Percentiles rank a stretch among this genome's conserved stretches.
Conservation (phyloP, 192 early-diverging fungal species). For the Fimicolochytrium jonesii region DNA sequence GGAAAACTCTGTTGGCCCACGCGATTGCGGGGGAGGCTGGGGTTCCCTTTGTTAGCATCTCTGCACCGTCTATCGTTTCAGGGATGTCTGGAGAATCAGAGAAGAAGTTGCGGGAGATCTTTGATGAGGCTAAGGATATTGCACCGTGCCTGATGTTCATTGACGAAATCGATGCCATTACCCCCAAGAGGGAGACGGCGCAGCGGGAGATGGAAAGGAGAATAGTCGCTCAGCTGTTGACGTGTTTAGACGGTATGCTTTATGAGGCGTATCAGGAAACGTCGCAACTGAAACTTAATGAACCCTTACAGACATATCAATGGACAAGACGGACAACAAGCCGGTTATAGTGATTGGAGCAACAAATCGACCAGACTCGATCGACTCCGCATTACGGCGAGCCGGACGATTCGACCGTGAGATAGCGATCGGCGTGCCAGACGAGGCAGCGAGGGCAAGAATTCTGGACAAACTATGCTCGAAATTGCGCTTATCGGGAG, state of each 20-base stretch:
- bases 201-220: conserved; percentile 94
- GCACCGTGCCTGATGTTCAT: conserved; percentile 94
- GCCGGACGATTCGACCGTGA: conserved; percentile 87
- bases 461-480: conserved; percentile 74
- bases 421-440: conserved; percentile 84
- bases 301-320: conserved; percentile 65
- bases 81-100: conserved; percentile 99
- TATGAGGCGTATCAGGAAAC: no score
- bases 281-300: conserved; percentile 1
- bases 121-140: conserved; percentile 86
- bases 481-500: conserved; percentile 73
- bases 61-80: conserved; percentile 90
- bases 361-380: conserved; percentile 82
- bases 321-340: conserved; percentile 82
- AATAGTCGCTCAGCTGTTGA: conserved; percentile 94
- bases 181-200: conserved; percentile 85
- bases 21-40: conserved; percentile 93
- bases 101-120: conserved; percentile 95
- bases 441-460: conserved; percentile 71
- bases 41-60: conserved; percentile 89
- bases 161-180: conserved; percentile 97
- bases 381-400: conserved; percentile 76
- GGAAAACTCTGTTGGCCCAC: conserved; percentile 92
- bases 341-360: conserved; percentile 90
- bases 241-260: conserved; percentile 82